Percentiles rank a stretch among this genome's conserved stretches.
phyloP scores from a whole-genome alignment of 495 filamentous ascomycete genomes.

The Pseudevernia furfuracea region DNA sequence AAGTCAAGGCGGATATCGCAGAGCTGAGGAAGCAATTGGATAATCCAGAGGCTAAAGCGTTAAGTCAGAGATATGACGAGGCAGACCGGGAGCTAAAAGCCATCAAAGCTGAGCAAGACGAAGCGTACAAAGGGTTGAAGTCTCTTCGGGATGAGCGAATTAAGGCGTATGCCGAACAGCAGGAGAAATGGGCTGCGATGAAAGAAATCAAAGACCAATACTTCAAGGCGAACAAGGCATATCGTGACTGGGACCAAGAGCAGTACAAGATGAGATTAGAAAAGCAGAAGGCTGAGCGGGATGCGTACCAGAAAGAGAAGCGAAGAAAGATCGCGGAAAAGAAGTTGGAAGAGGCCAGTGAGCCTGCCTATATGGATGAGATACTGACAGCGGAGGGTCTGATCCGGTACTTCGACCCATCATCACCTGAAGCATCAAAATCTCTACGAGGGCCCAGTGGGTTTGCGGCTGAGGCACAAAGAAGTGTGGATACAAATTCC shows the following conservation, averaged over 20 bases:
- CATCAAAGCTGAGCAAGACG: conserved; percentile 86
- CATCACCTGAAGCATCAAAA: conserved; percentile 52
- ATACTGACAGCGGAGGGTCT: conserved; percentile 79
- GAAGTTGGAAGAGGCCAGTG: conserved; percentile 84
- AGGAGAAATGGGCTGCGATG: conserved; percentile 71
- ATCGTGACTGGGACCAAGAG: conserved; percentile 72
- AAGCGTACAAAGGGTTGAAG: conserved; percentile 76
- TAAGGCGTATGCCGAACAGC: conserved; percentile 71
- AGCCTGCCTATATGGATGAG: conserved; percentile 82
- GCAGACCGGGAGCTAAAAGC: conserved; percentile 77
- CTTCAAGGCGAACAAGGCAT: conserved; percentile 67
- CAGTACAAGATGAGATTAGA: conserved; percentile 64
- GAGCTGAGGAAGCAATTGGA: conserved; percentile 78
- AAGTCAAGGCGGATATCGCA: conserved; percentile 74
- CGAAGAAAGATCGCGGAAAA: conserved; percentile 74
- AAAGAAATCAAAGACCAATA: conserved; percentile 81
- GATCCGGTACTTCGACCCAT: conserved; percentile 84
- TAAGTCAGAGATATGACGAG: conserved; percentile 74
- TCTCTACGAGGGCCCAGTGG: conserved; percentile 46
- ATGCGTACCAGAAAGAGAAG: conserved; percentile 62
- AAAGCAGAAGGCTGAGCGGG: conserved; percentile 69
- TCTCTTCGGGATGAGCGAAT: conserved; percentile 81
- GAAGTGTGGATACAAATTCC: conserved; percentile 65
- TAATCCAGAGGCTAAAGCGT: conserved; percentile 82
- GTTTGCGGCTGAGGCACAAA: conserved; percentile 68